Base-by-base conservation (phyloP, 805 yeast species). In the Candida xyloterini region DNA sequence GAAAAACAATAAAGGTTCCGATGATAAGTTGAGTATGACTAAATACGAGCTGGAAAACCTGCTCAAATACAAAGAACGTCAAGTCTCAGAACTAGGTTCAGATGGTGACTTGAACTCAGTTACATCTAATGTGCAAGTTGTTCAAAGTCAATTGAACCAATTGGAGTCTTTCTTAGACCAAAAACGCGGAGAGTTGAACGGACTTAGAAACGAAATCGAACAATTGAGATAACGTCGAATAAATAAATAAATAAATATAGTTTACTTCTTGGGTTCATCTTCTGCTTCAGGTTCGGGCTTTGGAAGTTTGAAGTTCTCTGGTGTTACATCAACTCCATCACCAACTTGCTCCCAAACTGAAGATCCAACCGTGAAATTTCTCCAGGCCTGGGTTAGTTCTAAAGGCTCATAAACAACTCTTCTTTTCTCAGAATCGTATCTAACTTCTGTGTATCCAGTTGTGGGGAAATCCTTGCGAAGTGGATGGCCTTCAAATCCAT, bases 321-420 rank as follows among this genome's bases (percentile, higher is more conserved):
- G 95, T 16, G 91, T 79, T 51, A 73, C 78, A 62, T 87, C 95
- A 46, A 76, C 72, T 56, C 95, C 95, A 14, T 81, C 83, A 42
- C 95, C 95, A 52, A 86, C 91, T 52, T 84, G 95, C 63, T 87
- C 95, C 93, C 95, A 87, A 33, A 84, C 88, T 23, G 91, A 79
- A 9, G 91, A 80, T 33, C 95, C 95, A 33, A 85, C 95, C 20
- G 84, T 71, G 69, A 87, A 87, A 71, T 85, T 84, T 73, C 95
- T 79, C 79, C 87, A 87, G 10, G 95, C 95, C 68, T 87, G 95
- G 23, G 95, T 84, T 62, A 87, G 73, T 70, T 87, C 95, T 58
- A 87, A 73, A 29, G 95, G 95, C 66, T 85, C 95, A 64, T 87
- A 87, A 14, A 87, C 86, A 41, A 87, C 80, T 62, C 95, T 78